Evolutionary conservation across 2,329 filamentous ascomycete species (phyloP).

Genomic region (Chrysosporium queenslandicum): DNA sequence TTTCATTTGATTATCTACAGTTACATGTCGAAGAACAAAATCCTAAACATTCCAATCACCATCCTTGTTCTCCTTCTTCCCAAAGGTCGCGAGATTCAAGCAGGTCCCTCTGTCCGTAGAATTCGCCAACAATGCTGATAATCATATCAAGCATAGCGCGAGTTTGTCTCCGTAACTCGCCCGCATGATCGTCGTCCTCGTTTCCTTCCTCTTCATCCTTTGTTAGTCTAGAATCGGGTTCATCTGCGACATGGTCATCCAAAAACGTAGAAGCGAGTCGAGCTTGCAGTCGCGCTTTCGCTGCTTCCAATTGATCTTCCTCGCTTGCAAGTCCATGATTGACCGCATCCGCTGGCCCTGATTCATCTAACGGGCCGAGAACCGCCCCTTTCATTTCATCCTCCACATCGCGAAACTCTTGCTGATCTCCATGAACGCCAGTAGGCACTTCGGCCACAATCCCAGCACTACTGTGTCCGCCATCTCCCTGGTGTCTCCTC

Average conservation of each 20-base stretch:
- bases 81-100: conserved; percentile 59
- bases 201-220: conserved; percentile 21
- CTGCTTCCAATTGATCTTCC: conserved; percentile 38
- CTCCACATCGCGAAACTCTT: conserved; percentile 1
- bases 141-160: conserved; percentile 84
- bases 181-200: conserved; percentile 18
- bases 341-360: not conserved
- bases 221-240: conserved; percentile 35
- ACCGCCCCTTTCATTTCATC: not conserved
- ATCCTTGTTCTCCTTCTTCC: conserved; percentile 23
- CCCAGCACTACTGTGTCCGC: conserved; percentile 13
- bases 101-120: conserved; percentile 80
- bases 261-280: conserved; percentile 21
- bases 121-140: conserved; percentile 73
- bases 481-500: conserved; percentile 21
- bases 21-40: no score
- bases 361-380: not conserved
- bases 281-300: conserved; percentile 40
- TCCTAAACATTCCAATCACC: not conserved
- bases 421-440: not conserved
- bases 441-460: conserved; percentile 9
- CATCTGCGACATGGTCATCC: conserved; percentile 23
- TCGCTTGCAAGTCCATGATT: not conserved
- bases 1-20: no score
- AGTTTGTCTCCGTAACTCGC: conserved; percentile 26